A percentile compares a stretch with the other conserved stretches of the same genome.
phyloP scores from a whole-genome alignment of 305 asterid genomes.

The Euphrasia arctica region DNA sequence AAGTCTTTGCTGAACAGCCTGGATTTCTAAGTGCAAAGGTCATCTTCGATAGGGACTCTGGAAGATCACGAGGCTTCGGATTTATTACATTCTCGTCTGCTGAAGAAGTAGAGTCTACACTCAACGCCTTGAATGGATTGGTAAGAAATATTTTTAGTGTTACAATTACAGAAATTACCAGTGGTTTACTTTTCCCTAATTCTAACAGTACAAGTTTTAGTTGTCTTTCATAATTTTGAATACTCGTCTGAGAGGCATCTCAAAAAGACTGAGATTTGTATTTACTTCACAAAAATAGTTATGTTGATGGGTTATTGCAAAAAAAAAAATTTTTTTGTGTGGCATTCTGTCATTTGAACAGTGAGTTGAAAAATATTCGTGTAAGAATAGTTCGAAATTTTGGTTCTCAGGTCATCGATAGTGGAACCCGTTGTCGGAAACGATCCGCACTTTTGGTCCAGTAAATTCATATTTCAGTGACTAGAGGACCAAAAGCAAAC shows the following conservation, averaged over 20 bases:
- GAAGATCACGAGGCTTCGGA: conserved; percentile 89
- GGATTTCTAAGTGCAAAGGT: conserved; percentile 83
- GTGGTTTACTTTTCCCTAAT: neutral
- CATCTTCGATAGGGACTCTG: conserved; percentile 64
- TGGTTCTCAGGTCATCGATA: neutral
- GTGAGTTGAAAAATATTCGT: neutral
- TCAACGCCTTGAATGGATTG: conserved; percentile 72
- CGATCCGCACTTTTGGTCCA: neutral
- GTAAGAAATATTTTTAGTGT: conserved; percentile 34
- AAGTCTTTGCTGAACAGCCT: conserved; percentile 61
- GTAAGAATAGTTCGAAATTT: no score
- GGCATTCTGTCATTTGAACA: neutral
- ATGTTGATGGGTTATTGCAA: neutral
- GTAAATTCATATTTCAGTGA: neutral
- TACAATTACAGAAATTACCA: neutral
- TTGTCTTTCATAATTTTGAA: neutral
- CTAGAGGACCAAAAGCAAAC: neutral
- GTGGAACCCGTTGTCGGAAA: neutral
- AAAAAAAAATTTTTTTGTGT: neutral
- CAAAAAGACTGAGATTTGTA: neutral
- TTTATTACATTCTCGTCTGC: conserved; percentile 72
- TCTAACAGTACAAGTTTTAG: neutral
- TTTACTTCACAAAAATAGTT: neutral
- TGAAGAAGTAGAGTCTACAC: conserved; percentile 59
- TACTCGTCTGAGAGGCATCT: neutral